Evolutionary conservation across 1,284 basidiomycete species (phyloP).

Genomic region (Trichosporon coremiiforme): DNA sequence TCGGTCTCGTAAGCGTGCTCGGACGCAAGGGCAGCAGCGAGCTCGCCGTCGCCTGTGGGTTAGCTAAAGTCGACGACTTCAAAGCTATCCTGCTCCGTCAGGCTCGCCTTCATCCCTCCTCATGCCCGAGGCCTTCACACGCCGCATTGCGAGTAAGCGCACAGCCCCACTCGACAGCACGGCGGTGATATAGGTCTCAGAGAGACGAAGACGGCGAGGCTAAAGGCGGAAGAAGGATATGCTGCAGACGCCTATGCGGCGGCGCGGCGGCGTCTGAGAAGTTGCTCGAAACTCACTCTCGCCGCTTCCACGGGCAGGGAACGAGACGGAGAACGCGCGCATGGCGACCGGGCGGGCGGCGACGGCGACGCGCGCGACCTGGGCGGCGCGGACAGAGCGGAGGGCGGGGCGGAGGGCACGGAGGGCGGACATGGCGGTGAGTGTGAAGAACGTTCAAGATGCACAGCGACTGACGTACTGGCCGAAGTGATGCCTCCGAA

Average conservation of each 20-base stretch:
- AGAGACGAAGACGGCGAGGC: background rate
- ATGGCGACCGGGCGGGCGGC: conserved; percentile 17
- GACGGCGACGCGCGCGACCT: conserved; percentile 27
- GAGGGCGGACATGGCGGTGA: conserved; percentile 28
- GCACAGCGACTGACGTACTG: conserved; percentile 7
- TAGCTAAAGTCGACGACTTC: background rate
- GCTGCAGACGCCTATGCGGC: background rate
- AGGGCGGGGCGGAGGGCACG: conserved; percentile 40
- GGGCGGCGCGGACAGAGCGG: conserved; percentile 31
- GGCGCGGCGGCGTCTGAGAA: background rate
- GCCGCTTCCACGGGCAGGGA: conserved; percentile 43
- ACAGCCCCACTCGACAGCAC: no score
- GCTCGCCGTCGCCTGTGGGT: conserved; percentile 67
- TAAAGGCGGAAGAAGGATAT: background rate
- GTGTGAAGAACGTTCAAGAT: background rate
- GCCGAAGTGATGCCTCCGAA: background rate
- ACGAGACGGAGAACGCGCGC: conserved; percentile 45
- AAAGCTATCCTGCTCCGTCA: background rate
- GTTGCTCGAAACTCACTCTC: conserved; percentile 45
- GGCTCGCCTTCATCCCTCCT: no score
- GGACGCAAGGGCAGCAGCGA: conserved; percentile 74
- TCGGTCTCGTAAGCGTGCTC: conserved; percentile 86
- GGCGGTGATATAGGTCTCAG: no score
- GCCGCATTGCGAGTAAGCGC: no score
- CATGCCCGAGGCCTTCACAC: no score